Evolutionary conservation across 345 rosid genomes (phyloP).

Genomic region (Melaleuca quinquenervia): DNA sequence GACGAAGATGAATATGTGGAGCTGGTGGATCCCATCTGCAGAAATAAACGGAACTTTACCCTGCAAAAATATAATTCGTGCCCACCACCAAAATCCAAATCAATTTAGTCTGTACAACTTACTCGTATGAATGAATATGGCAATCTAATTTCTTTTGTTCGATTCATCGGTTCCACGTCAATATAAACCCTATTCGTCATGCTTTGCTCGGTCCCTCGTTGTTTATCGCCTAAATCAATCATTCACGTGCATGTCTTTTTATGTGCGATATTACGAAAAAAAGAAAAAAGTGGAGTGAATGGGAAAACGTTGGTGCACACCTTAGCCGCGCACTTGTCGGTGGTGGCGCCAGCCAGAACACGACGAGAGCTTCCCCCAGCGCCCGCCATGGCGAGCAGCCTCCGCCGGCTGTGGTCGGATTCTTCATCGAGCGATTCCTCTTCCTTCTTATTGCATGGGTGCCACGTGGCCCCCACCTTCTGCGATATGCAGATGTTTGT

Average conservation of each 20-base stretch:
- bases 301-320: slow-evolving; percentile 2
- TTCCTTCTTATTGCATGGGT: slow-evolving; percentile 4
- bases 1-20: slow-evolving; percentile 82
- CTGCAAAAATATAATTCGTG: slow-evolving; percentile 16
- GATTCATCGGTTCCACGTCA: not conserved
- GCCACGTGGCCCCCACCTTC: slow-evolving; percentile 4
- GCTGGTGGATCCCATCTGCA: slow-evolving; percentile 75
- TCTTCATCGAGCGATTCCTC: not conserved
- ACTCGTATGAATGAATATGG: not conserved
- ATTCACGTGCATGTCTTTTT: not conserved
- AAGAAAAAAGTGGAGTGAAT: not conserved
- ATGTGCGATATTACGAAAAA: not conserved
- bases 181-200: not conserved
- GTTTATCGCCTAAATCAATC: not conserved
- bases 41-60: slow-evolving; percentile 83
- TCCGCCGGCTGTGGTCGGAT: slow-evolving; percentile 27
- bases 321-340: slow-evolving; percentile 40
- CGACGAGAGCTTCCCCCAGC: slow-evolving; percentile 30
- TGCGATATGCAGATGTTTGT: slow-evolving; percentile 4
- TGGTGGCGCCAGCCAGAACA: slow-evolving; percentile 27
- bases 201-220: not conserved
- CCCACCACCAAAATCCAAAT: not conserved
- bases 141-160: not conserved
- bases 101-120: not conserved
- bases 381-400: slow-evolving; percentile 20